These are phyloP conservation scores for Podospora conica DNA, from an alignment of 495 filamentous ascomycete genomes.

Conservation along the genomic window DNA sequence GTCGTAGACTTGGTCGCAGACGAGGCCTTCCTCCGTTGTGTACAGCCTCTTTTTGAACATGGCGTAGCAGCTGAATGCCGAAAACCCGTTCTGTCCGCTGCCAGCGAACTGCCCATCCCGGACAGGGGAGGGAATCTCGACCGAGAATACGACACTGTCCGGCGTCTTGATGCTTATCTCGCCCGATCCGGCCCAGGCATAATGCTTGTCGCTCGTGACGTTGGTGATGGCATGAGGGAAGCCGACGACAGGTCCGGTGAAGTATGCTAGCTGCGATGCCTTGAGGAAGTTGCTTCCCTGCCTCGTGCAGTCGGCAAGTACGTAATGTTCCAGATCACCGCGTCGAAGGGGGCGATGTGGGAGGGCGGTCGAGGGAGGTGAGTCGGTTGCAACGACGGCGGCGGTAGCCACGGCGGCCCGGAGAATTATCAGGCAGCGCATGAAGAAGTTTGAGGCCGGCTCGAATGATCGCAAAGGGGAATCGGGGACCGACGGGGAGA, in stretches of 20 bases:
- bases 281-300: not conserved
- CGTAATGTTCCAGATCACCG: not conserved
- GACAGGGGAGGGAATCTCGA: not conserved
- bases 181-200: not conserved
- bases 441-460: too few species aligned
- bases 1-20: not conserved
- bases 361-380: too few species aligned
- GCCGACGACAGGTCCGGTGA: not conserved
- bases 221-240: not conserved
- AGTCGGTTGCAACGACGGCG: too few species aligned
- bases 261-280: slow-evolving; percentile 2
- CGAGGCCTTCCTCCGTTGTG: not conserved
- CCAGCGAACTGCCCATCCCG: slow-evolving; percentile 2
- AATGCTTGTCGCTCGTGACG: not conserved
- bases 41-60: slow-evolving; percentile 1
- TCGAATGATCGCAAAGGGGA: too few species aligned
- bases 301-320: slow-evolving; percentile 1
- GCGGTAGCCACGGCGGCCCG: too few species aligned
- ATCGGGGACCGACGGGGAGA: too few species aligned
- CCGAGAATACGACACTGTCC: not conserved
- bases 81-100: not conserved
- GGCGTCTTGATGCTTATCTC: not conserved
- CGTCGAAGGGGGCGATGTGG: too few species aligned
- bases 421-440: too few species aligned
- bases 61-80: not conserved